phyloP scores from a whole-genome alignment of 495 filamentous ascomycete genomes.

The Aspergillus ostianus region DNA sequence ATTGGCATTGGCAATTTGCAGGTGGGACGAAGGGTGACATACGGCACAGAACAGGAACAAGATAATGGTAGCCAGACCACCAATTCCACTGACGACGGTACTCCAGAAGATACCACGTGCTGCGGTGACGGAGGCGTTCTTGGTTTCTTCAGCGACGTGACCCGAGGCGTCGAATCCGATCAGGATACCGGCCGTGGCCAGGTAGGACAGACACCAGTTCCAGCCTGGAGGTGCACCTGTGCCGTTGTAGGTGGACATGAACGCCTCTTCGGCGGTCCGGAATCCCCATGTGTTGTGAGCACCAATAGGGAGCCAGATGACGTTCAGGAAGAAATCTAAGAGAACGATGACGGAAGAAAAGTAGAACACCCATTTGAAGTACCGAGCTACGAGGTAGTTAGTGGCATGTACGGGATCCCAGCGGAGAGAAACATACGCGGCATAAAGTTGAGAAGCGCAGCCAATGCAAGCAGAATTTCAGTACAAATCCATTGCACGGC shows the following conservation, averaged over 20 bases:
- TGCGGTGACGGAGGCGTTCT: conserved; percentile 52
- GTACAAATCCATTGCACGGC: conserved; percentile 57
- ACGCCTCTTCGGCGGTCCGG: conserved; percentile 52
- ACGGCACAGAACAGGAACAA: conserved; percentile 57
- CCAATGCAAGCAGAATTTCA: conserved; percentile 47
- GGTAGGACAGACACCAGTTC: conserved; percentile 60
- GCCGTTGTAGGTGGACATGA: conserved; percentile 57
- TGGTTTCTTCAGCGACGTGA: conserved; percentile 57
- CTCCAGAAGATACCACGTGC: conserved; percentile 57
- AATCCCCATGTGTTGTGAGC: conserved; percentile 53
- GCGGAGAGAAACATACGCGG: conserved; percentile 32
- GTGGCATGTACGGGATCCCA: not conserved
- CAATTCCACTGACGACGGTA: conserved; percentile 49
- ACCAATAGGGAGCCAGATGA: conserved; percentile 58
- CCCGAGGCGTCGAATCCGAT: conserved; percentile 58
- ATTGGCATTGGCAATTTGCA: conserved; percentile 5
- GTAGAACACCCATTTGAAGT: conserved; percentile 48
- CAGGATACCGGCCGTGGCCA: conserved; percentile 57
- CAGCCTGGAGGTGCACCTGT: conserved; percentile 54
- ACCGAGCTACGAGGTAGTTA: conserved; percentile 31
- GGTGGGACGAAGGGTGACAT: conserved; percentile 13
- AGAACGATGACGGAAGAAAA: conserved; percentile 47
- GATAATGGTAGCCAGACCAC: conserved; percentile 51
- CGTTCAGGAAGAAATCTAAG: conserved; percentile 54
- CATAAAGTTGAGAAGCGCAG: conserved; percentile 44